Percentiles rank a stretch among this genome's conserved stretches.
Conservation (phyloP, 257 asterid species). For the Primulina tabacum region DNA sequence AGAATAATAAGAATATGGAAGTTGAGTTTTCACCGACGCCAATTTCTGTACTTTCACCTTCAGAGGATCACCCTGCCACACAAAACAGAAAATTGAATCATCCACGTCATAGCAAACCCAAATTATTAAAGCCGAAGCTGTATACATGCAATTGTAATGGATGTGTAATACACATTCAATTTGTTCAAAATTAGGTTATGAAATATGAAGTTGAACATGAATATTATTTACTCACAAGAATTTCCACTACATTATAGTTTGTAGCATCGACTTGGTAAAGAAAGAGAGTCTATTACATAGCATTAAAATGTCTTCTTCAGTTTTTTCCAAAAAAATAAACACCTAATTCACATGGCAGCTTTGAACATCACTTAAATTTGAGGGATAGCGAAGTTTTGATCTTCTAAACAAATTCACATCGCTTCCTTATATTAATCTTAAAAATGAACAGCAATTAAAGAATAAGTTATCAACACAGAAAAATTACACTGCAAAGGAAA, state of each 20-base stretch:
- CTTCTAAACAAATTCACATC: neutral
- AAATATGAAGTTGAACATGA: neutral
- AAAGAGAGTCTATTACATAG: neutral
- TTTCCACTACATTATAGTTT: neutral
- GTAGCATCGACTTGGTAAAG: neutral
- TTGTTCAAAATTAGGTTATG: neutral
- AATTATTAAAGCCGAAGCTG: neutral
- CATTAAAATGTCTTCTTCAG: neutral
- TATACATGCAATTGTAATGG: neutral
- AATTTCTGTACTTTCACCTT: conserved; percentile 65
- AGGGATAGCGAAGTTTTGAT: neutral
- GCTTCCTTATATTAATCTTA: neutral
- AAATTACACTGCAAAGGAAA: too few species aligned
- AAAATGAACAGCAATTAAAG: neutral
- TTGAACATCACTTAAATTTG: neutral
- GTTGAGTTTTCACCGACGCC: conserved; percentile 58
- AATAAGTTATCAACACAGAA: neutral
- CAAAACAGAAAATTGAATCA: neutral
- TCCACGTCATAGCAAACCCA: neutral
- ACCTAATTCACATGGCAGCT: neutral
- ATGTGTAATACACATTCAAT: neutral
- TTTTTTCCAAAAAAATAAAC: neutral
- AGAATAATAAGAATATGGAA: conserved; percentile 60
- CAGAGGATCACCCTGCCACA: conserved; percentile 53
- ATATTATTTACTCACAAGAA: neutral